Percentiles rank a stretch among this genome's conserved stretches.
Conservation (phyloP, 2,329 filamentous ascomycete genomes). For the Phaeophleospora eucalypticola region DNA sequence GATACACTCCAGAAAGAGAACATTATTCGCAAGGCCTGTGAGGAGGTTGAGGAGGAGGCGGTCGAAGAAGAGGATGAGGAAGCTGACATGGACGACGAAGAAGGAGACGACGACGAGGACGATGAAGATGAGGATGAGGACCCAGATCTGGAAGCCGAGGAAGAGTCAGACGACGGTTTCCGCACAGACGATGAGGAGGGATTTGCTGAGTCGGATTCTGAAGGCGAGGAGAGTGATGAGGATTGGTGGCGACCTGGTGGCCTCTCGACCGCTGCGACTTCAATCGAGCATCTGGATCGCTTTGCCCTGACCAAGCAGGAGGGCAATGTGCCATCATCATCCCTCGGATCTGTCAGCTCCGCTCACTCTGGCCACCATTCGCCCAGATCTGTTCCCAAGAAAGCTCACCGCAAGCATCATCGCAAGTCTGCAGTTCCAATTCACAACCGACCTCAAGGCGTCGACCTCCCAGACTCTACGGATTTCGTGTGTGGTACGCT, state of each 20-base stretch:
- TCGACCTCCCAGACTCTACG: conserved; percentile 90
- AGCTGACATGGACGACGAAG: conserved; percentile 40
- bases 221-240: conserved; percentile 64
- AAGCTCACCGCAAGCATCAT: conserved; percentile 14
- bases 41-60: conserved; percentile 88
- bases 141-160: conserved; percentile 59
- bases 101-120: conserved; percentile 49
- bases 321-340: conserved; percentile 51
- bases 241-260: conserved; percentile 63
- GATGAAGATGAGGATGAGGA: conserved; percentile 53
- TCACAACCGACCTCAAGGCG: conserved; percentile 38
- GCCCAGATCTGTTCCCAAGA: conserved; percentile 12
- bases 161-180: conserved; percentile 60
- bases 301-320: conserved; percentile 42
- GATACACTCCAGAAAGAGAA: conserved; percentile 90
- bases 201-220: conserved; percentile 66
- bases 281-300: conserved; percentile 48
- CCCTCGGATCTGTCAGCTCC: conserved; percentile 49
- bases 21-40: conserved; percentile 75
- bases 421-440: conserved; percentile 34
- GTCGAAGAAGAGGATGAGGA: conserved; percentile 57
- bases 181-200: conserved; percentile 75
- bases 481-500: conserved; percentile 99
- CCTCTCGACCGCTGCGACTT: conserved; percentile 50
- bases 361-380: conserved; percentile 11